Conservation (phyloP, 1,284 basidiomycete species). For the Moesziomyces sp. region DNA sequence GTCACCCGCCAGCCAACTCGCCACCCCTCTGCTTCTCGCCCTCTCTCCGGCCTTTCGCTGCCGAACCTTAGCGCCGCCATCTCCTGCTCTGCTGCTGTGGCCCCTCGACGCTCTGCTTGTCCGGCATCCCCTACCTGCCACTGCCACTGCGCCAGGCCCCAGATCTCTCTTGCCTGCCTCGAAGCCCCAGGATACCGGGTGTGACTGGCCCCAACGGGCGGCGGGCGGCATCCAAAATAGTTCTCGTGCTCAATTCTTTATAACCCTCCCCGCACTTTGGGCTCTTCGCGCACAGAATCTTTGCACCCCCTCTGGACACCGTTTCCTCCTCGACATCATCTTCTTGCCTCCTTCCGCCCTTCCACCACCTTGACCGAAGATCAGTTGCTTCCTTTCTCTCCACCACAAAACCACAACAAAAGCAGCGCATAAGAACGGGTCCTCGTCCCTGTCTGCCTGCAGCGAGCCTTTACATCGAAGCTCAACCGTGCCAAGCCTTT, state of each 20-base stretch:
- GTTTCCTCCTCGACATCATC: background rate
- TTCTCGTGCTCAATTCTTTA: slow-evolving; percentile 8
- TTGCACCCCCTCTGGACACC: background rate
- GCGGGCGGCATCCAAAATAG: no score
- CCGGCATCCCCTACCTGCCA: background rate
- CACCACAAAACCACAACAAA: background rate
- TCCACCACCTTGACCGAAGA: no score
- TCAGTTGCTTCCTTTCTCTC: no score
- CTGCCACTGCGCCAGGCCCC: no score
- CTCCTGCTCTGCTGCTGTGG: slow-evolving; percentile 9
- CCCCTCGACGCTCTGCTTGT: slow-evolving; percentile 1
- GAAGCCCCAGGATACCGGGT: no score
- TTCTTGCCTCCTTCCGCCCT: background rate
- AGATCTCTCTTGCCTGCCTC: no score
- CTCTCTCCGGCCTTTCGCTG: slow-evolving; percentile 26
- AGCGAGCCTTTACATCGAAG: background rate
- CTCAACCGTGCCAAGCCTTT: no score
- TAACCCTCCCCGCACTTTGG: background rate
- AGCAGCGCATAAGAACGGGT: no score
- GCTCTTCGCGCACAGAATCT: no score
- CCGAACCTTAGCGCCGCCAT: slow-evolving; percentile 26
- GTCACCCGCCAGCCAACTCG: background rate
- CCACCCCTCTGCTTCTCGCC: background rate
- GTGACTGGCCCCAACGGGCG: no score
- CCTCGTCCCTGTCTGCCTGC: no score